A percentile compares a stretch with the other conserved stretches of the same genome.
These are phyloP conservation scores for Russula sp. DNA, from an alignment of 768 basidiomycete genomes.

Conservation along the genomic window DNA sequence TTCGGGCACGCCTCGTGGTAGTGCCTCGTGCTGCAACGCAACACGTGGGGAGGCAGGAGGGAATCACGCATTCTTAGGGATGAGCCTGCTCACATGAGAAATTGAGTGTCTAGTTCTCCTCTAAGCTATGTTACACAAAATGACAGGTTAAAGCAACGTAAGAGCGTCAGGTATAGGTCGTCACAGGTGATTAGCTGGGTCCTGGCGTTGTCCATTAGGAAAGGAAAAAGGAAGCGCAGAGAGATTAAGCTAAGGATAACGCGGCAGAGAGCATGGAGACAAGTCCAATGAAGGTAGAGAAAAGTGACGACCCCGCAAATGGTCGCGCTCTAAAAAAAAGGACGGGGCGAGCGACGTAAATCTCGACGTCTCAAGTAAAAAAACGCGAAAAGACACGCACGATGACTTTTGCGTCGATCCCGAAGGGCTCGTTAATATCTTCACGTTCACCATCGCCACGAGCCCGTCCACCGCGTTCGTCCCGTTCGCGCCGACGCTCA, in stretches of 20 bases:
- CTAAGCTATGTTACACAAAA: conserved; percentile 7
- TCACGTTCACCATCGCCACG: conserved; percentile 70
- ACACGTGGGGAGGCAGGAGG: not conserved
- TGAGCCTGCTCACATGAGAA: not conserved
- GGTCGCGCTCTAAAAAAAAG: not conserved
- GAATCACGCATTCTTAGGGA: not conserved
- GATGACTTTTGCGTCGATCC: conserved; percentile 7
- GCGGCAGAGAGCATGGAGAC: not conserved
- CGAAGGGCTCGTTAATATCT: conserved; percentile 41
- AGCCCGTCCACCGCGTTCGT: conserved; percentile 72
- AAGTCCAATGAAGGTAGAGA: not conserved
- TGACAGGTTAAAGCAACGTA: not conserved
- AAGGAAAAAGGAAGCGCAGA: not conserved
- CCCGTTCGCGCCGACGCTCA: conserved; percentile 42
- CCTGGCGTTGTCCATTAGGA: conserved; percentile 6
- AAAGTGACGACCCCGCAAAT: not conserved
- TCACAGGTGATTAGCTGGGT: not conserved
- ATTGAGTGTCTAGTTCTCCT: not conserved
- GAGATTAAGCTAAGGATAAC: conserved; percentile 1
- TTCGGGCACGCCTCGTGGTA: not conserved
- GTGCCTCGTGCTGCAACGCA: not conserved
- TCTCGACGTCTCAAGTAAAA: not conserved
- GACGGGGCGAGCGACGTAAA: not conserved
- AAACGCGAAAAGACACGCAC: conserved; percentile 17
- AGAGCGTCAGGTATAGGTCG: not conserved